phyloP scores from a whole-genome alignment of 2,329 filamentous ascomycete species.

The Penicillium vulpinum region DNA sequence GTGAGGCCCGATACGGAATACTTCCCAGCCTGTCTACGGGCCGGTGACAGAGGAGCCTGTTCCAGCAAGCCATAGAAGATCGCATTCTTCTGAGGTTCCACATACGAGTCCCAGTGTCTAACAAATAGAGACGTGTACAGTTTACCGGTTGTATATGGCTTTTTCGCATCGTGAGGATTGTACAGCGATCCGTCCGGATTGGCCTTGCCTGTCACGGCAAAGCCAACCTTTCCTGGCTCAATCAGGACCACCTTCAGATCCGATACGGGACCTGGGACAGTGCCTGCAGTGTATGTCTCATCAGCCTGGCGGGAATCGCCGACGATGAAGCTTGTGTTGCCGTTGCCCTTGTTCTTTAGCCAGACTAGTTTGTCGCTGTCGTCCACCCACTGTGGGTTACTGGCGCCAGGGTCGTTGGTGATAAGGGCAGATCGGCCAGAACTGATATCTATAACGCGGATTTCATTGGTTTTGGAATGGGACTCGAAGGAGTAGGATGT shows the following conservation, averaged over 20 bases:
- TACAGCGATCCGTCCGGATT: slow-evolving; percentile 50
- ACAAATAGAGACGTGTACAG: slow-evolving; percentile 55
- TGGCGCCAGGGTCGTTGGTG: slow-evolving; percentile 47
- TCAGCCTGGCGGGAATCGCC: slow-evolving; percentile 43
- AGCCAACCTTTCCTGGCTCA: slow-evolving; percentile 45
- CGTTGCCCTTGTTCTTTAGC: slow-evolving; percentile 48
- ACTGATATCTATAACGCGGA: slow-evolving; percentile 47
- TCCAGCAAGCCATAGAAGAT: slow-evolving; percentile 53
- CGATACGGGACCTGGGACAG: slow-evolving; percentile 48
- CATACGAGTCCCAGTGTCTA: slow-evolving; percentile 55
- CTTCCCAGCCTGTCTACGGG: slow-evolving; percentile 39
- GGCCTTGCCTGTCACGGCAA: slow-evolving; percentile 50
- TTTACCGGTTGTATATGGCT: slow-evolving; percentile 47
- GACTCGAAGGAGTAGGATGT: slow-evolving; percentile 53
- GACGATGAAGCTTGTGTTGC: slow-evolving; percentile 49
- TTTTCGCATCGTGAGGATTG: slow-evolving; percentile 52
- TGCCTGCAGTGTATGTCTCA: slow-evolving; percentile 47
- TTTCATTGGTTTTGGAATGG: slow-evolving; percentile 49
- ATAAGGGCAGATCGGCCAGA: slow-evolving; percentile 44
- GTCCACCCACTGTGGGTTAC: slow-evolving; percentile 50
- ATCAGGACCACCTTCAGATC: slow-evolving; percentile 48
- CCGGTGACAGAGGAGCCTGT: slow-evolving; percentile 39
- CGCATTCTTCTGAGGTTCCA: slow-evolving; percentile 50
- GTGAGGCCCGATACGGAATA: slow-evolving; percentile 45
- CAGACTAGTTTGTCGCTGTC: slow-evolving; percentile 47